Base-by-base conservation (phyloP, 805 yeast species). In the Cyberlindnera petersonii region DNA sequence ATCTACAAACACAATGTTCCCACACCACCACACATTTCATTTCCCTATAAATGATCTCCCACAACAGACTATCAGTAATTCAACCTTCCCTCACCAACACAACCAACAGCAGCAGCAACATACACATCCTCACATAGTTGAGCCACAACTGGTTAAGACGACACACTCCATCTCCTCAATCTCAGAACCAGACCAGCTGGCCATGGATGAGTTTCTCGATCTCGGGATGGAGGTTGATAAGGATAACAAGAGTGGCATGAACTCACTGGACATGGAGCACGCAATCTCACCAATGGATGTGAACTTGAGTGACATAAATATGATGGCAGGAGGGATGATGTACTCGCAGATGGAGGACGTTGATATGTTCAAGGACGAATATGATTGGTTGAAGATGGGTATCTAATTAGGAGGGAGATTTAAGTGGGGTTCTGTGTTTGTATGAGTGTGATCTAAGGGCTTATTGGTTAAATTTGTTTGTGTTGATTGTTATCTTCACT, bases 341-440 rank as follows among this genome's bases (percentile, higher is more conserved):
- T 26, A 31, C 28, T 26, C 37, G 18, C 38, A 29, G 8, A 10
- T 34, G 19, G 40, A 34, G 29, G 46, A 42, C 15, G 37, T 40
- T 9, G 43, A 41, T n/a, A 42, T 35, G 41, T 34, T 41, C 33
- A 33, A 45, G 32, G 49, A 50, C 29, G 51, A 51, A 20, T 51
- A 44, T 24, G 53, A 44, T 23, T 51, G 55, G 55, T 18, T 51
- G 10, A 51, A 51, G 43, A 47, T 51, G 53, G 50, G 43, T 4
- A 36, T 50, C 26, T 49, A 36, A 47, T 15, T 10, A n/a, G n/a
- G n/a, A n/a, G n/a, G n/a, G n/a, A n/a, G n/a, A n/a, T n/a, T n/a
- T n/a, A n/a, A n/a, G n/a, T n/a, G n/a, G n/a, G n/a, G n/a, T n/a
- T n/a, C 23, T 18, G 9, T 4, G 19, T 9, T 19, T 29, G 9